phyloP scores from a whole-genome alignment of 2,329 filamentous ascomycete species.

The Endothia cerciana region DNA sequence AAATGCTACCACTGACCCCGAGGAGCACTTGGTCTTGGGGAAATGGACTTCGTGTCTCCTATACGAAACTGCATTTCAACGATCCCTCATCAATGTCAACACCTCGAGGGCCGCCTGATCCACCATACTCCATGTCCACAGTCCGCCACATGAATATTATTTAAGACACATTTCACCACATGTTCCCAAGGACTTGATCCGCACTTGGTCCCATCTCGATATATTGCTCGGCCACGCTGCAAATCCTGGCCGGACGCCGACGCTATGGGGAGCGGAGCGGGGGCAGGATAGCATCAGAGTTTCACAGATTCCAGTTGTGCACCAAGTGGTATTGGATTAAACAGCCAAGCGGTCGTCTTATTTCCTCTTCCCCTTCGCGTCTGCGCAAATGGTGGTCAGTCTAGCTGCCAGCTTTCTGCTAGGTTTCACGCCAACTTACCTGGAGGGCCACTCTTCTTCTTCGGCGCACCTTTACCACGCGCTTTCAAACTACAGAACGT shows the following conservation, averaged over 20 bases:
- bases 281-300: background rate
- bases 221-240: background rate
- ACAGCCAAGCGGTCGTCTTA: constrained; percentile 29
- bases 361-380: constrained; percentile 49
- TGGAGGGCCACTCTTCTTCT: constrained; percentile 77
- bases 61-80: background rate
- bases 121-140: background rate
- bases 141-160: background rate
- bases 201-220: background rate
- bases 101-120: background rate
- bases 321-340: constrained; percentile 8
- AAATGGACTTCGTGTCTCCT: background rate
- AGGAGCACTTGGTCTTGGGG: background rate
- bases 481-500: constrained; percentile 62
- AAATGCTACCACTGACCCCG: background rate
- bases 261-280: too few relatives aligned
- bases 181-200: background rate
- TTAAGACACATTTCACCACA: background rate
- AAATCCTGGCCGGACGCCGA: background rate
- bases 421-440: constrained; percentile 32
- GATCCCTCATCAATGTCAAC: background rate
- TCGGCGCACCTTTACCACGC: constrained; percentile 83
- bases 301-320: background rate
- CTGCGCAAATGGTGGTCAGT: constrained; percentile 36
- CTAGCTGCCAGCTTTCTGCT: constrained; percentile 45